A percentile compares a stretch with the other conserved stretches of the same genome.
Conservation (phyloP, 371 early-diverging fungal genomes). For the Mucor plumbeus region DNA sequence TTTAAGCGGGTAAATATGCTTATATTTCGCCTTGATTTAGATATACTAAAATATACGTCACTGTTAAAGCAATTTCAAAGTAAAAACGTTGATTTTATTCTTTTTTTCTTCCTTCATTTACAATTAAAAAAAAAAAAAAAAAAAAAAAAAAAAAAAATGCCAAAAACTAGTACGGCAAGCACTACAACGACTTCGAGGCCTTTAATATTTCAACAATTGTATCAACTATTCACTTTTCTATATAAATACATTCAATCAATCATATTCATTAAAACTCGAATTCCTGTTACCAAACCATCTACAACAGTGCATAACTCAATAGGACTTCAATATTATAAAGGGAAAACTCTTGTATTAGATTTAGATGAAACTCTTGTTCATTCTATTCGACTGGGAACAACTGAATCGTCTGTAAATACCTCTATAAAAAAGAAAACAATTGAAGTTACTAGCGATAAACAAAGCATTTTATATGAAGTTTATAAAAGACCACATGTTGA, state of each 20-base stretch:
- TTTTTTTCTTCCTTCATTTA: constrained; percentile 2
- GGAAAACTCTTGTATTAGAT: constrained; percentile 92
- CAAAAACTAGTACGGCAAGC: neutral
- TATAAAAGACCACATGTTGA: constrained; percentile 95
- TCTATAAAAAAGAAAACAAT: constrained; percentile 55
- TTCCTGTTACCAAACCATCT: constrained; percentile 13
- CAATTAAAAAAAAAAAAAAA: neutral
- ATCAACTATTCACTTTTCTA: constrained; percentile 6
- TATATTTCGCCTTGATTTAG: neutral
- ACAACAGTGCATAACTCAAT: constrained; percentile 18
- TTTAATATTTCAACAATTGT: constrained; percentile 17
- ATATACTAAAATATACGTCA: constrained; percentile 5
- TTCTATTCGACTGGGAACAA: constrained; percentile 57
- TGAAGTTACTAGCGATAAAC: constrained; percentile 90
- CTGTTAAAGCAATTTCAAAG: constrained; percentile 9
- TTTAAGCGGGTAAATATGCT: constrained; percentile 6
- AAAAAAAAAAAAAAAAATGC: constrained; percentile 7
- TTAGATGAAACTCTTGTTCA: constrained; percentile 98
- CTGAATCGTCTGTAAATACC: constrained; percentile 13
- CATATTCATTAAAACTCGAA: constrained; percentile 11
- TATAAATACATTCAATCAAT: constrained; percentile 11
- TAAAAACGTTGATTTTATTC: neutral
- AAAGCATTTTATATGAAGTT: constrained; percentile 90
- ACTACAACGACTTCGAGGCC: neutral
- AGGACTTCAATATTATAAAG: constrained; percentile 37